Evolutionary conservation across 2,329 filamentous ascomycete genomes (phyloP), one percentile per base, ranked within the genome.

Genomic region (Stemphylium beticola): DNA sequence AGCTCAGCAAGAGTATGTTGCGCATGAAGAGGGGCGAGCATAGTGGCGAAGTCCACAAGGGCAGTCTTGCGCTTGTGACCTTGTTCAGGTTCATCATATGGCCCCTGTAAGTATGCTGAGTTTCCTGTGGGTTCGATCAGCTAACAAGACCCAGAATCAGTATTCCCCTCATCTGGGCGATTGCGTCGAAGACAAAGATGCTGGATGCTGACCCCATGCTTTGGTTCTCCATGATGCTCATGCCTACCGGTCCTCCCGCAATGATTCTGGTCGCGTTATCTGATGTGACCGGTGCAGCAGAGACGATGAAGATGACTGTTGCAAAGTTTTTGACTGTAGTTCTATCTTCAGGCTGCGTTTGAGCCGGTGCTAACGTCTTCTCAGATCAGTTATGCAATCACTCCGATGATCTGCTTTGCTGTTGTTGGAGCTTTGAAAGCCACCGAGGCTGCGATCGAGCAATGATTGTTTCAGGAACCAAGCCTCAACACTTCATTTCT

Each of bases 191-290:
- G 49, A 87, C 85, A 0, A 59, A 63, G 0, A 34, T 84, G 2
- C 65, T 90, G 2, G 77, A 78, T 3, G 62, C 76, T 3, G 87
- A 90, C 65, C 86, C 86, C 0, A 83, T 89, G 60, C 72, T 90
- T 29, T 89, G 85, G 85, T 89, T 89, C 64, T 78, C 75, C 3
- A 80, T 86, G 80, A 86, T 86, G 83, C 64, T 85, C 24, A 85
- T 85, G 80, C 82, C 83, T 0, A 77, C 79, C 0, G 83, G 83
- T 0, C 83, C 82, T 17, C 81, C 82, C 1, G 82, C 83, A 0
- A 77, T 85, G 78, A 81, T 82, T 26, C 73, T 82, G 41, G 79
- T 79, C 5, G 80, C 80, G 0, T 67, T 85, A 20, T 80, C 82
- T 4, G 82, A 84, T 50, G 74, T 84, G 1, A 76, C 77, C 20